A percentile compares a stretch with the other conserved stretches of the same genome.
Evolutionary conservation across 1,284 basidiomycete species (phyloP).

Genomic region (Vanrija humicola): DNA sequence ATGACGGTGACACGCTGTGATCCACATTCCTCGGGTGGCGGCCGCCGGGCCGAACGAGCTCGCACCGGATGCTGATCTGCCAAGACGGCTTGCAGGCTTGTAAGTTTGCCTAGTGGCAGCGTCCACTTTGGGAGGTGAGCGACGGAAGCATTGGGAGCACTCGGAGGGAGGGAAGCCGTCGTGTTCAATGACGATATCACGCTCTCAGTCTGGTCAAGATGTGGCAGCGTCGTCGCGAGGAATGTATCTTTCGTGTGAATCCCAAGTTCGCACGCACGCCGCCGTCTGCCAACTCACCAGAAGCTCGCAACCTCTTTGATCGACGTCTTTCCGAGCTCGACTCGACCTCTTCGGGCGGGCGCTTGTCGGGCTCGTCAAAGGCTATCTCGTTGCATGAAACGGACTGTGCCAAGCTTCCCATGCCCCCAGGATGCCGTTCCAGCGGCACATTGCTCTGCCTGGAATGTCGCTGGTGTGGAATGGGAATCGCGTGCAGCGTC

Average conservation of each 20-base stretch:
- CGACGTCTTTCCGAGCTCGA: not conserved
- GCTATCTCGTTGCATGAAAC: not conserved
- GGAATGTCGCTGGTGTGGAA: slow-evolving; percentile 2
- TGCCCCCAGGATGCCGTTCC: not conserved
- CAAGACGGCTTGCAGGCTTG: slow-evolving; percentile 17
- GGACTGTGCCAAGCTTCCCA: not conserved
- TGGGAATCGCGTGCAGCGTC: not conserved
- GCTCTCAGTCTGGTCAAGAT: not conserved
- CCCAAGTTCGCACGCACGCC: slow-evolving; percentile 8
- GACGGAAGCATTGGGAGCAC: slow-evolving; percentile 18
- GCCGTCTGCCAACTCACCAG: slow-evolving; percentile 1
- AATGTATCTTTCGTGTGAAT: too few relatives aligned
- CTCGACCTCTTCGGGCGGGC: not conserved
- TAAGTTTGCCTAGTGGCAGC: slow-evolving; percentile 30
- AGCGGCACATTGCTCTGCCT: not conserved
- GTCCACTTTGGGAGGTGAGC: slow-evolving; percentile 33
- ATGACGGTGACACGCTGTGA: slow-evolving; percentile 21
- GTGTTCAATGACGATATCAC: slow-evolving; percentile 30
- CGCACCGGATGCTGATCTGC: not conserved
- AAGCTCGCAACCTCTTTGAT: slow-evolving; percentile 7
- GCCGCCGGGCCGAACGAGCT: not conserved
- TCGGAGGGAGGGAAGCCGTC: slow-evolving; percentile 20
- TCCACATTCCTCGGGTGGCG: not conserved
- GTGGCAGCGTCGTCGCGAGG: not conserved
- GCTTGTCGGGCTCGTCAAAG: not conserved